Base-by-base conservation (phyloP, 371 early-diverging fungal genomes). In the Homolaphlyctis polyrhiza region DNA sequence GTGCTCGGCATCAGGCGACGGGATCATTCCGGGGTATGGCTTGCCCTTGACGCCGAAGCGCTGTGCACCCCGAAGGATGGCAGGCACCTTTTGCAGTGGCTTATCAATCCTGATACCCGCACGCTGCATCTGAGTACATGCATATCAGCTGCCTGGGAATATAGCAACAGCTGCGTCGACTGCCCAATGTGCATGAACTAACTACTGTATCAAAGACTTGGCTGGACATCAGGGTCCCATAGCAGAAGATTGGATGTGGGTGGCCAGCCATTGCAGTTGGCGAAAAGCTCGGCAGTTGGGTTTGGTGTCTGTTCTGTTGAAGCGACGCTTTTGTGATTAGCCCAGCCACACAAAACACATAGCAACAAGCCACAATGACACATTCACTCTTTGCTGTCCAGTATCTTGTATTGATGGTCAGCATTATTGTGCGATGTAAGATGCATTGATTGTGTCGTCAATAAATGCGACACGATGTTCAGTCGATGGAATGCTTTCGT, bases 151-250 rank as follows among this genome's bases (percentile, higher is more conserved):
- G 47, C 25, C 8, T n/a, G 47, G n/a, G 47, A 3, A 18, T 4
- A 25, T 3, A 25, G 47, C 47, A 3, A 3, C 2, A 18, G 47
- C 3, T 3, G 47, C 3, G 8, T 25, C 18, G 47, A 3, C 47
- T 3, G 25, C 4, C 3, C n/a, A 25, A 3, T 3, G 47, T 3
- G 8, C 47, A 25, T 25, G 25, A 21, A 3, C 55, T 55, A 27
- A 55, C 55, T 2, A 55, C 55, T 3, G 5, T 4, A 33, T 55
- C 55, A n/a, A 11, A 55, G 6, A 55, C 55, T 2, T 13, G 11
- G 35, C 32, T 33, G 5, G 55, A 27, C 55, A 55, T 55, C 8
- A 55, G 55, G n/a, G 55, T 30, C 18, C 55, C 55, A n/a, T 55
- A 55, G 55, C 5, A 2, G 35, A 55, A 55, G 30, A 55, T 33